phyloP scores from a whole-genome alignment of 2,329 filamentous ascomycete species.

The Aspergillus glaucus region DNA sequence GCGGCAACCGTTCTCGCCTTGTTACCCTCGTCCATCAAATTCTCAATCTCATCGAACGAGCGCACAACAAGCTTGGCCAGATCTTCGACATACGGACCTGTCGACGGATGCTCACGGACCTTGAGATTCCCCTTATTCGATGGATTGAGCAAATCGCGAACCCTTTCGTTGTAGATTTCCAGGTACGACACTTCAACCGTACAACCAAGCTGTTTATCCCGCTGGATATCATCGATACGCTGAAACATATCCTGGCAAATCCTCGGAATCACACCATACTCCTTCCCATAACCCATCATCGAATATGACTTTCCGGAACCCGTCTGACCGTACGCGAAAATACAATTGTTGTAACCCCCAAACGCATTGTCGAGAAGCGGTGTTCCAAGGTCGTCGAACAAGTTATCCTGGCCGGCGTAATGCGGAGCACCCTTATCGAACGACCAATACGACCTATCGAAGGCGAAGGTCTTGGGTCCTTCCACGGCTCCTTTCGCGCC shows the following conservation, averaged over 20 bases:
- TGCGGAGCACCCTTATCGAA: slow-evolving; percentile 75
- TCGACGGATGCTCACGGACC: slow-evolving; percentile 94
- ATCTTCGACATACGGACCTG: slow-evolving; percentile 96
- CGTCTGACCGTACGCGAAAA: slow-evolving; percentile 97
- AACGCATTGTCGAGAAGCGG: slow-evolving; percentile 97
- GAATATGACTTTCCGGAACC: slow-evolving; percentile 98
- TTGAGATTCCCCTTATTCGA: slow-evolving; percentile 94
- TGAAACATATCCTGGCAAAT: slow-evolving; percentile 98
- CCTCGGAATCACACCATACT: slow-evolving; percentile 89
- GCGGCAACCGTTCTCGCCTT: slow-evolving; percentile 96
- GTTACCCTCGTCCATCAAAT: slow-evolving; percentile 98
- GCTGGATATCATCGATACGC: slow-evolving; percentile 64
- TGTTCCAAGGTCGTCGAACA: slow-evolving; percentile 81
- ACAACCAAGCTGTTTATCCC: slow-evolving; percentile 73
- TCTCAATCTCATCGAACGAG: slow-evolving; percentile 91
- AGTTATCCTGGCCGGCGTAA: slow-evolving; percentile 83
- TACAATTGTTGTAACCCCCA: slow-evolving; percentile 98
- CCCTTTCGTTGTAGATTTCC: slow-evolving; percentile 98
- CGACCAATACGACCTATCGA: slow-evolving; percentile 97
- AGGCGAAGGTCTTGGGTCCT: slow-evolving; percentile 80
- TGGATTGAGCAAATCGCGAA: slow-evolving; percentile 90
- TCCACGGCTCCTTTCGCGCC: slow-evolving; percentile 58
- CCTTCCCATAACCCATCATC: slow-evolving; percentile 99
- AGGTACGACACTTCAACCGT: slow-evolving; percentile 98
- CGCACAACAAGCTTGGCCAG: slow-evolving; percentile 89